phyloP scores from a whole-genome alignment of 768 basidiomycete species.

The Amanita brunnescens region DNA sequence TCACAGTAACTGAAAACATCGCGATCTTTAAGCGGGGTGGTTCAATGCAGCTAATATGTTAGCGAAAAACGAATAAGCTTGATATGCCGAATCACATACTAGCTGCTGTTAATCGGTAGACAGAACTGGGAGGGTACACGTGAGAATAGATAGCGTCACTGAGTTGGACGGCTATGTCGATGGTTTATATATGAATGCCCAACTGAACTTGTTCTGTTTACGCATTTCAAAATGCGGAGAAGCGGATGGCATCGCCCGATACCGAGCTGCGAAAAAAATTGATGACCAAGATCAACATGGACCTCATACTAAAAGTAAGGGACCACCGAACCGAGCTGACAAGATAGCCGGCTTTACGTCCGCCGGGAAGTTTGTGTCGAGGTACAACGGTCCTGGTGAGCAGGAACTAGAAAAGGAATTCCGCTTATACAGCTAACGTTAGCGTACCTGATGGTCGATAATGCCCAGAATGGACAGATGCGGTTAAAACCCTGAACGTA shows the following conservation, averaged over 20 bases:
- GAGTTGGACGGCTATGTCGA: not conserved
- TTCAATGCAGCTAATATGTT: not conserved
- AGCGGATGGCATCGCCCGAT: not conserved
- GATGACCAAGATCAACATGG: not conserved
- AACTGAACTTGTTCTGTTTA: not conserved
- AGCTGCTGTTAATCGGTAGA: not conserved
- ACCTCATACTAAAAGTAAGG: not conserved
- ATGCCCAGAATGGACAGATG: not conserved
- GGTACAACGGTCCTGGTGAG: not conserved
- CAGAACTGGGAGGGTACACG: too few species aligned
- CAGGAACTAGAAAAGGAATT: not conserved
- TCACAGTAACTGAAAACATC: not conserved
- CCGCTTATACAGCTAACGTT: not conserved
- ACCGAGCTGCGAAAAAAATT: not conserved
- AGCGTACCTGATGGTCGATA: not conserved
- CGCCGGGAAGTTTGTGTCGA: not conserved
- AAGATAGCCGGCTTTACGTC: not conserved
- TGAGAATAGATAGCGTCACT: not conserved
- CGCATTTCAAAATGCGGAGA: not conserved
- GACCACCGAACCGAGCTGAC: not conserved
- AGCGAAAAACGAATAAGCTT: not conserved
- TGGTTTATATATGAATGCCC: not conserved
- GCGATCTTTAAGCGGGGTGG: not conserved
- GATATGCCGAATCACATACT: not conserved
- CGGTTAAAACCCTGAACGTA: not conserved